Conservation (phyloP, 2,329 filamentous ascomycete species). For the Tolypocladium tropicale region DNA sequence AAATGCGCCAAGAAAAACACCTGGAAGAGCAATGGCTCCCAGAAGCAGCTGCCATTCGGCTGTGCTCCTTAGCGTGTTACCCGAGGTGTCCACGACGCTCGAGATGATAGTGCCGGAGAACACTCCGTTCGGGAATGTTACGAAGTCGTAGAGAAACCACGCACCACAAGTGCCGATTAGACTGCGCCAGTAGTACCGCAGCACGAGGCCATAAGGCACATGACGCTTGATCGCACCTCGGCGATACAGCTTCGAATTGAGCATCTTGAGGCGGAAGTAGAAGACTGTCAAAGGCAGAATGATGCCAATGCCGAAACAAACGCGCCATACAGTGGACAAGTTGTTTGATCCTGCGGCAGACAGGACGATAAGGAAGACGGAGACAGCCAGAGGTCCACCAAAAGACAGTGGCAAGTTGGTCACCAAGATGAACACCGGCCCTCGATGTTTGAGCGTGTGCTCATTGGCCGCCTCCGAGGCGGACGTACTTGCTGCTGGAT, state of each 20-base stretch:
- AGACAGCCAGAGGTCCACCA: conserved; percentile 27
- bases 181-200: conserved; percentile 44
- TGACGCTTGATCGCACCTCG: conserved; percentile 40
- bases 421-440: conserved; percentile 34
- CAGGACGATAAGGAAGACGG: conserved; percentile 35
- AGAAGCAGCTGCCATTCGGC: conserved; percentile 39
- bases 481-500: conserved; percentile 34
- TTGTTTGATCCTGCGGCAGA: conserved; percentile 21
- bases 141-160: conserved; percentile 43
- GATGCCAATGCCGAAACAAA: conserved; percentile 37
- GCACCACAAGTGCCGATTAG: conserved; percentile 42
- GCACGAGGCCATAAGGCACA: conserved; percentile 38
- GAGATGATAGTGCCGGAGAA: conserved; percentile 34
- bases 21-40: conserved; percentile 32
- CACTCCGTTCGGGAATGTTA: conserved; percentile 37
- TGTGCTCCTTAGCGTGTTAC: conserved; percentile 26
- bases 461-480: conserved; percentile 39
- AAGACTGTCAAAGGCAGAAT: conserved; percentile 42
- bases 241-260: conserved; percentile 39
- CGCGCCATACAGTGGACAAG: conserved; percentile 33
- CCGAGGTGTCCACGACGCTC: conserved; percentile 21
- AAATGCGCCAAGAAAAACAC: conserved; percentile 37
- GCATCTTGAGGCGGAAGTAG: conserved; percentile 43
- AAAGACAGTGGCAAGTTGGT: conserved; percentile 25
- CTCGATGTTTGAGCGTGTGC: conserved; percentile 23